phyloP scores from a whole-genome alignment of 179 eudicot genomes.

The Beta corolliflora region DNA sequence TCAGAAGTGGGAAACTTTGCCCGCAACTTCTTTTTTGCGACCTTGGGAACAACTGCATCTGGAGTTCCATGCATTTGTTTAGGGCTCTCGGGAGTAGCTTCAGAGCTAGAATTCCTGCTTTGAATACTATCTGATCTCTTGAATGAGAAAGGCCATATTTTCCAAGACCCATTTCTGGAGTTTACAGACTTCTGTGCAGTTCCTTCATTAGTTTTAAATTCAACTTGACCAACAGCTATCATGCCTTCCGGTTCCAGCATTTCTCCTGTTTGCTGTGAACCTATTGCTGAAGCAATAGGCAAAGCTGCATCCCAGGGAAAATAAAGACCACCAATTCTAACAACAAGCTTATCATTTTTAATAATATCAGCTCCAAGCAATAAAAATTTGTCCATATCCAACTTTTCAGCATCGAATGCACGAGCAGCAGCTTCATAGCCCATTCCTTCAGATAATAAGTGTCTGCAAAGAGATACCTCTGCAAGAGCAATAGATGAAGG shows the following conservation, averaged over 20 bases:
- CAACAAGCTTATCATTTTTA: conserved; percentile 46
- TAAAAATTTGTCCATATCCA: conserved; percentile 36
- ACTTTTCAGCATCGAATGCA: conserved; percentile 45
- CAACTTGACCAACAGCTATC: conserved; percentile 43
- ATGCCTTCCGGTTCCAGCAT: conserved; percentile 44
- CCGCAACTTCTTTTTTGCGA: conserved; percentile 48
- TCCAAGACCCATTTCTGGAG: conserved; percentile 53
- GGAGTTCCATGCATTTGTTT: conserved; percentile 18
- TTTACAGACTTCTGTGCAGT: conserved; percentile 36
- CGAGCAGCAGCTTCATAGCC: conserved; percentile 55
- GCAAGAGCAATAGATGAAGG: conserved; percentile 26
- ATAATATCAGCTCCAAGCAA: conserved; percentile 35
- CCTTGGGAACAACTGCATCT: conserved; percentile 34
- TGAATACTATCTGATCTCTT: conserved; percentile 52
- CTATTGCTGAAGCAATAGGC: conserved; percentile 45
- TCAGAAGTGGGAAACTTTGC: conserved; percentile 76
- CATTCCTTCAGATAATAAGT: conserved; percentile 51
- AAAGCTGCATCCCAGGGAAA: conserved; percentile 54
- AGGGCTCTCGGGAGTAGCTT: conserved; percentile 29
- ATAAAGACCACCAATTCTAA: conserved; percentile 50
- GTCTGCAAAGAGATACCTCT: conserved; percentile 57
- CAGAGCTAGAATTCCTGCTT: conserved; percentile 31
- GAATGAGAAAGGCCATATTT: conserved; percentile 65
- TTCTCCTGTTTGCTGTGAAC: conserved; percentile 32
- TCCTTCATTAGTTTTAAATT: conserved; percentile 37